Evolutionary conservation across 2,329 filamentous ascomycete genomes (phyloP).

Genomic region (Penicillium sp.): DNA sequence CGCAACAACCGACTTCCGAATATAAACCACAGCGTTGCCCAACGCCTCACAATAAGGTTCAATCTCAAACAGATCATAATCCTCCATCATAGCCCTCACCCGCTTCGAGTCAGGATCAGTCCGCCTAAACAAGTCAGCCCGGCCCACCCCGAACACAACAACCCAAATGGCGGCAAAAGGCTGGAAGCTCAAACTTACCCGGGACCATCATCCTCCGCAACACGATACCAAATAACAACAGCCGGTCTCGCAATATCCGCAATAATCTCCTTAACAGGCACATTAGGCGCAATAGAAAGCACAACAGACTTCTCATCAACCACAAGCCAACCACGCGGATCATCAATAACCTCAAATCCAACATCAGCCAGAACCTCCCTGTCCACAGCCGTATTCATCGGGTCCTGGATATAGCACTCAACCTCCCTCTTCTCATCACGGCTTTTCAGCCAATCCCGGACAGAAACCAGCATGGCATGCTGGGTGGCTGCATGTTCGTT

Average conservation of each 20-base stretch:
- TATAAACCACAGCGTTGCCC: not conserved
- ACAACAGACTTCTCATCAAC: constrained; percentile 39
- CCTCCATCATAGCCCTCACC: constrained; percentile 21
- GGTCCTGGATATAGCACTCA: constrained; percentile 30
- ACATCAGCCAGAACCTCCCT: constrained; percentile 14
- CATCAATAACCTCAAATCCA: constrained; percentile 26
- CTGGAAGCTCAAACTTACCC: not conserved
- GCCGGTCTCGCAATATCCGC: constrained; percentile 39
- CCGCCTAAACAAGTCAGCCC: not conserved
- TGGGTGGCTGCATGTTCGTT: constrained; percentile 14
- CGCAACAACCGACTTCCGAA: not conserved
- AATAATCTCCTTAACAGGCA: constrained; percentile 40
- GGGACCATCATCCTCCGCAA: constrained; percentile 10
- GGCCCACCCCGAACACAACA: not conserved
- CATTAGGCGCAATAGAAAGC: constrained; percentile 33
- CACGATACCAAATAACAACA: constrained; percentile 29
- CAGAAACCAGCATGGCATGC: constrained; percentile 26
- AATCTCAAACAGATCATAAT: constrained; percentile 11
- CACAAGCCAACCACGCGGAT: constrained; percentile 36
- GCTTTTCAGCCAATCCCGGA: constrained; percentile 16
- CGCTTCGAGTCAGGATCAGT: constrained; percentile 24
- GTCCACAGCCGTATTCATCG: constrained; percentile 24
- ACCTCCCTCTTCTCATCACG: constrained; percentile 10
- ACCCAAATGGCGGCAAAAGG: too few species aligned
- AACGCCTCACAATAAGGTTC: not conserved